A percentile compares a stretch with the other conserved stretches of the same genome.
phyloP scores from a whole-genome alignment of 805 yeast species.

The Grigorovia jiainica region DNA sequence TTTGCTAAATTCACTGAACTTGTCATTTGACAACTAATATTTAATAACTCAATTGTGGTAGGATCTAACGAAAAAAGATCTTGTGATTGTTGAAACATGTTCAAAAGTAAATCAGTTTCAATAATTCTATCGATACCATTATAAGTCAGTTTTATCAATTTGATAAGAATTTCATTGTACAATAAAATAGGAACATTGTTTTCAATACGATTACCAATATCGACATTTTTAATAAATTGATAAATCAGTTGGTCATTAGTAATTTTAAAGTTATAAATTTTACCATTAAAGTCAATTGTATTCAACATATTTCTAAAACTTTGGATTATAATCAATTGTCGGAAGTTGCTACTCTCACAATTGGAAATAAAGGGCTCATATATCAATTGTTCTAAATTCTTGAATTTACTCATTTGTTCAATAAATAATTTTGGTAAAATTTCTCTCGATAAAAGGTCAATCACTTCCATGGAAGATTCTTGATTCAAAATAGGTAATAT shows the following conservation, averaged over 20 bases:
- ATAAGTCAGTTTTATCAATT: conserved; percentile 5
- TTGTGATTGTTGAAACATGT: conserved; percentile 4
- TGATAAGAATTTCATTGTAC: conserved; percentile 5
- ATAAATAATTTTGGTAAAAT: conserved; percentile 4
- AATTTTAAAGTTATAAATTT: not conserved
- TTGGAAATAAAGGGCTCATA: conserved; percentile 1
- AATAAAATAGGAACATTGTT: not conserved
- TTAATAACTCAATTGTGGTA: not conserved
- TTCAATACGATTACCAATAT: not conserved
- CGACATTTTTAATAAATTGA: not conserved
- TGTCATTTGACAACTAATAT: not conserved
- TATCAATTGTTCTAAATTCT: conserved; percentile 1
- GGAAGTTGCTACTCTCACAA: not conserved
- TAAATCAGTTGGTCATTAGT: conserved; percentile 1
- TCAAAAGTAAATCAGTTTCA: conserved; percentile 2
- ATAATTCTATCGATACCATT: conserved; percentile 3
- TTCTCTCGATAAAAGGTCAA: conserved; percentile 33
- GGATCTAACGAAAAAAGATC: conserved; percentile 1
- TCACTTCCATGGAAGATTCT: conserved; percentile 41
- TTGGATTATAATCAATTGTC: conserved; percentile 7
- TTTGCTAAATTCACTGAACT: not conserved
- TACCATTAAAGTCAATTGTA: conserved; percentile 6
- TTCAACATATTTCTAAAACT: conserved; percentile 12
- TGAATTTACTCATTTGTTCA: not conserved
- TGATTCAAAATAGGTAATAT: conserved; percentile 27